phyloP scores from a whole-genome alignment of 192 early-diverging fungal genomes.

The Haplosporangium gracile region DNA sequence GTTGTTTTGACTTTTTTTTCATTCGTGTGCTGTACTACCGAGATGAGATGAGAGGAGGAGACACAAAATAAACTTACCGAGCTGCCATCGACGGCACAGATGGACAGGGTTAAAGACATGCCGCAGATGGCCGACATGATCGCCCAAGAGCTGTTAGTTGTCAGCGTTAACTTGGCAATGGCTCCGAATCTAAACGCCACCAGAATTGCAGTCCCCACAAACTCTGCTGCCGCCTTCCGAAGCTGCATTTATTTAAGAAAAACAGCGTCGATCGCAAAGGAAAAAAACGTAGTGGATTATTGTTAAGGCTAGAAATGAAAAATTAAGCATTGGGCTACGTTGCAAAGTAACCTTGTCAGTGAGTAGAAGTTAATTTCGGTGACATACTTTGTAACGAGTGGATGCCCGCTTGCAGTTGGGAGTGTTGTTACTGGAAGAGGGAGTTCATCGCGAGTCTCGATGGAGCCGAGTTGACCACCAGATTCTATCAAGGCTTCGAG shows the following conservation, averaged over 20 bases:
- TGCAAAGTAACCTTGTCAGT: background rate
- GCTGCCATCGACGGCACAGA: constrained; percentile 69
- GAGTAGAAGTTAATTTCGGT: no score
- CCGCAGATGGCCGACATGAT: constrained; percentile 68
- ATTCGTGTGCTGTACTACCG: no score
- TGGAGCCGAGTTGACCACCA: background rate
- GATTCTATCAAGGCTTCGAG: constrained; percentile 10
- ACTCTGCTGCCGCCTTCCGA: constrained; percentile 69
- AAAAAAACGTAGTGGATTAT: no score
- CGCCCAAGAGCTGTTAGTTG: constrained; percentile 24
- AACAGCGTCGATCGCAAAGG: background rate
- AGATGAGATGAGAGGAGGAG: no score
- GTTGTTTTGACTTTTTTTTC: no score
- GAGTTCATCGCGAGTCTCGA: background rate
- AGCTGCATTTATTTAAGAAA: background rate
- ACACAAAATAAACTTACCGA: constrained; percentile 56
- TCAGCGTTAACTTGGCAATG: constrained; percentile 53
- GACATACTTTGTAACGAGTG: constrained; percentile 14
- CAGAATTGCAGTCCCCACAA: constrained; percentile 75
- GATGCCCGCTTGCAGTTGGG: background rate
- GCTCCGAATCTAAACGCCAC: constrained; percentile 72
- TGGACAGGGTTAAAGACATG: constrained; percentile 68
- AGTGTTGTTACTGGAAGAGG: background rate
- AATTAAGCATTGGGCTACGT: background rate
- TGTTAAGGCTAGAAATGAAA: background rate